Conservation (phyloP, 352 stramenopile species). For the Globisporangium lucens region DNA sequence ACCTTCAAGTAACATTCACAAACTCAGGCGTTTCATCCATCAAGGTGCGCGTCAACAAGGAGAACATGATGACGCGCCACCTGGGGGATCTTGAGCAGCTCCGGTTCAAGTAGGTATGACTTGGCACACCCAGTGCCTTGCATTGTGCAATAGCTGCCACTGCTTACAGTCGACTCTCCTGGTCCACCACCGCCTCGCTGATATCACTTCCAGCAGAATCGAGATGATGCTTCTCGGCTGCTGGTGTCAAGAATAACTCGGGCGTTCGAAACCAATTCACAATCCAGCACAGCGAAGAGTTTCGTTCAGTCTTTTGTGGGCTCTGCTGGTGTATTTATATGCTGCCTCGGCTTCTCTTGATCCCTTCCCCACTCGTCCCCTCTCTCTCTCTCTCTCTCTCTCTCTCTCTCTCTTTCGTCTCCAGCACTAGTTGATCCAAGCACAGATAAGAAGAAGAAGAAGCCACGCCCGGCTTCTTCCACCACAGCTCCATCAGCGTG, state of each 20-base stretch:
- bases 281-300: background rate
- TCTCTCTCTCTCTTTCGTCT: background rate
- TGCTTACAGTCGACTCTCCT: too few relatives aligned
- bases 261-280: background rate
- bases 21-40: background rate
- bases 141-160: too few relatives aligned
- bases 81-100: background rate
- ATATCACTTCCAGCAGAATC: background rate
- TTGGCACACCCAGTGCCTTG: too few relatives aligned
- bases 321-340: background rate
- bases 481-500: constrained; percentile 1
- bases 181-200: too few relatives aligned
- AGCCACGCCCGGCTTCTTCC: background rate
- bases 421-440: background rate
- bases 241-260: background rate
- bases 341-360: background rate
- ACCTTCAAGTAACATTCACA: background rate
- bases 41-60: background rate
- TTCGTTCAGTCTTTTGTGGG: background rate
- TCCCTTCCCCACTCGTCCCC: too few relatives aligned
- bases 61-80: background rate
- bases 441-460: background rate
- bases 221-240: background rate
- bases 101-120: too few relatives aligned
- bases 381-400: background rate